Base-by-base conservation (phyloP, 2,329 filamentous ascomycete genomes). In the Talaromyces islandicus region DNA sequence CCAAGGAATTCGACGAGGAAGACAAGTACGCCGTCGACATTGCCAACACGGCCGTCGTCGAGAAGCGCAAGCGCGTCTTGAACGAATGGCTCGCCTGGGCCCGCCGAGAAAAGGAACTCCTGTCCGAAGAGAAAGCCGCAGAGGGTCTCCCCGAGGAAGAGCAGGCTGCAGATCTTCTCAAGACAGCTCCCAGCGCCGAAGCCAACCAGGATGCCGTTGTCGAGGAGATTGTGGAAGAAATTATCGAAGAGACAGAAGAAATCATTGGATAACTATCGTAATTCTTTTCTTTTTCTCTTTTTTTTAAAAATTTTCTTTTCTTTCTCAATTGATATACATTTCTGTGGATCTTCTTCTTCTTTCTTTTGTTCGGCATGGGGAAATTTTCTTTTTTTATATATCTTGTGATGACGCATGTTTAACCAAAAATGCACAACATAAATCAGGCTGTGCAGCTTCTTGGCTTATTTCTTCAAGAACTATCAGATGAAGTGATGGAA, bases 21-120 rank as follows among this genome's bases (percentile, higher is more conserved):
- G 95, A 99, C 77, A 86, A 89, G 65, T 92, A 95, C 73, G 92
- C 93, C 72, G 92, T 92, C 72, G 93, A 92, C 64, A 93, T 91
- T 59, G 94, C 93, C 69, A 94, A 97, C 79, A 86, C 92, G 70
- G 93, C 92, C 38, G 92, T 99, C 56, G 89, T 99, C 64, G 93
- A 97, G 77, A 87, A 86, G 67, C 86, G 94, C 67, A 87, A 93
- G 72, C 82, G 86, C 69, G 80, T 91, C 71, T 86, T 99, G 68
- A 85, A 89, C 66, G 93, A 97, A 78, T 99, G 94, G 94, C 76
- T 88, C 69, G 85, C 85, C 60, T 99, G 92, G 91, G 84, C 92
- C 72, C 85, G 86, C 69, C 80, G 83, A 62, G 84, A 91, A 66
- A 87, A 89, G 77, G 83, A 83, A 65, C 87, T 96, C 69, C 74